Base-by-base conservation (phyloP, 2,329 filamentous ascomycete genomes). In the Rhynchosporium graminicola region DNA sequence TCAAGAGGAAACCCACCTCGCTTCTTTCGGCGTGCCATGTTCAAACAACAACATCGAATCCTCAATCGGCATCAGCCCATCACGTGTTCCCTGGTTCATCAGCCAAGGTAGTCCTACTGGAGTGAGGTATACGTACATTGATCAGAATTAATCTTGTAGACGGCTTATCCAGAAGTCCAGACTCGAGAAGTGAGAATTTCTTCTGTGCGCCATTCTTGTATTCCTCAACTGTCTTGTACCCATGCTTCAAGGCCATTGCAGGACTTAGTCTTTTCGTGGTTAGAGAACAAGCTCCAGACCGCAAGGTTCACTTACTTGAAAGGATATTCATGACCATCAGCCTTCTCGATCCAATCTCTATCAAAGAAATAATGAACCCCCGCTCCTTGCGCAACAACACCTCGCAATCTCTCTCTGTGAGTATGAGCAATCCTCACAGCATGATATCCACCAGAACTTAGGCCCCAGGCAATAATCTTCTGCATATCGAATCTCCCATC, bases 391-490 rank as follows among this genome's bases (percentile, higher is more conserved):
- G 85, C 87, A 26, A 90, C 78, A 28, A 75, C 75, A 0, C 87
- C 87, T 0, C 76, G 74, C 26, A 91, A 74, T 9, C 76, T 74
- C 0, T 77, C 72, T 20, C 77, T 76, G 72, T 90, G 87, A n/a
- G 86, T 89, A 73, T 89, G 85, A 50, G 87, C 87, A n/a, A 85
- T 79, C 20, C 87, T 82, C 43, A 87, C 79, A 26, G 87, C 87
- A 74, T 90, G 88, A 78, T 89, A 89, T 0, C 87, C 87, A 36
- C 87, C 87, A 0, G 82, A 80, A 66, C 83, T 87, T 40, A 90
- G 75, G 0, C 87, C 87, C 87, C 87, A 90, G 52, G 80, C 83
- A 64, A 86, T 74, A 7, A 90, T 75, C 40, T 79, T 80, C 1
- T 70, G 68, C 79, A 82, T 82, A 71, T 90, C 81, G 68, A 89